These are phyloP conservation scores for Rhytidiadelphus loreus DNA, from an alignment of 225 moss, liverwort and hornwort genomes.

Conservation along the genomic window DNA sequence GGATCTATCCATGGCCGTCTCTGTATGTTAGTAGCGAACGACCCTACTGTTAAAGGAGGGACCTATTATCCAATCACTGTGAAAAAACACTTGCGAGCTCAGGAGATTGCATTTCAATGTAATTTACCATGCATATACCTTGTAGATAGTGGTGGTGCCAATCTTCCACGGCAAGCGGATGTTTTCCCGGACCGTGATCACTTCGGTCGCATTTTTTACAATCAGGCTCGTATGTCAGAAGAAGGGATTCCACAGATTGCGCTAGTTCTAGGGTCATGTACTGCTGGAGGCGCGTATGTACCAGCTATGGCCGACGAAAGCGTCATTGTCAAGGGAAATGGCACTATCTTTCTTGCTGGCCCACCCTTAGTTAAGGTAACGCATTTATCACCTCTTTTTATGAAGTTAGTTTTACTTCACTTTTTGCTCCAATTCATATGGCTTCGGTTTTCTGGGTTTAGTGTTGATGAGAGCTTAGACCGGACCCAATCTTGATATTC, in stretches of 20 bases:
- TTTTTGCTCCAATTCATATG: background rate
- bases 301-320: conserved; percentile 99
- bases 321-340: conserved; percentile 95
- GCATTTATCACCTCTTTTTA: background rate
- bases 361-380: conserved; percentile 95
- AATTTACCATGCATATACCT: conserved; percentile 88
- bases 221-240: conserved; percentile 95
- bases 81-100: conserved; percentile 96
- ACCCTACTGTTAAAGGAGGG: conserved; percentile 96
- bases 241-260: conserved; percentile 92
- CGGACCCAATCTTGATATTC: background rate
- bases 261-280: conserved; percentile 93
- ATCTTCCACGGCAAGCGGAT: conserved; percentile 94
- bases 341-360: conserved; percentile 95
- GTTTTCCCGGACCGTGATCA: conserved; percentile 98
- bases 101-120: conserved; percentile 94
- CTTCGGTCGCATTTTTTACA: conserved; percentile 96
- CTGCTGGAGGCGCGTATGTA: conserved; percentile 98
- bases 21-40: conserved; percentile 93
- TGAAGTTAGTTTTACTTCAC: background rate
- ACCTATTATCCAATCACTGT: conserved; percentile 98
- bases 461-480: background rate
- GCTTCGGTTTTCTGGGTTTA: background rate
- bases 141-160: conserved; percentile 97
- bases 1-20: conserved; percentile 86